A percentile compares a stretch with the other conserved stretches of the same genome.
phyloP scores from a whole-genome alignment of 1,284 basidiomycete genomes.

The Puccinia sorghi region DNA sequence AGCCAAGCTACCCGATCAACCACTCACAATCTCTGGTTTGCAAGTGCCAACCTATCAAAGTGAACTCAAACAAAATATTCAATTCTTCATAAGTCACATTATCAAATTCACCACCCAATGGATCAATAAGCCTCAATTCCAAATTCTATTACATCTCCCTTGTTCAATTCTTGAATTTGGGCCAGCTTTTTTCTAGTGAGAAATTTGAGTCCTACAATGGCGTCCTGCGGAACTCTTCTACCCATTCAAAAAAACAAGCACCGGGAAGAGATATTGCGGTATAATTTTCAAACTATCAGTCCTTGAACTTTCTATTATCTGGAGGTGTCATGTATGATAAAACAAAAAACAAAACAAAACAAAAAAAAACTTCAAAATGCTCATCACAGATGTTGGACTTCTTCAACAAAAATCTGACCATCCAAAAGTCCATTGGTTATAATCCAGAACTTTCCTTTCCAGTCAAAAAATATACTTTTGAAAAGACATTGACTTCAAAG shows the following conservation, averaged over 20 bases:
- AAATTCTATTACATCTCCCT: conserved; percentile 54
- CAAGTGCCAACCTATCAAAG: background rate
- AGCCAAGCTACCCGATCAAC: no score
- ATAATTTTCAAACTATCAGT: background rate
- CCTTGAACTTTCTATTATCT: conserved; percentile 1
- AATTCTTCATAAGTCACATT: conserved; percentile 56
- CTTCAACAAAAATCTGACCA: background rate
- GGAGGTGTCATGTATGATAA: background rate
- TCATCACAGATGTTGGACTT: background rate
- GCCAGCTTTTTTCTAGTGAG: conserved; percentile 11
- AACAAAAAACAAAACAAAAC: background rate
- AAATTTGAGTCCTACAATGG: conserved; percentile 29
- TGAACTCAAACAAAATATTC: conserved; percentile 53
- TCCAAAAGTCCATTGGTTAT: conserved; percentile 8
- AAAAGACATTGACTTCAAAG: background rate
- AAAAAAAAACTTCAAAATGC: background rate
- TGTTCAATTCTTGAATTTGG: conserved; percentile 50
- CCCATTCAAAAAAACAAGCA: conserved; percentile 14
- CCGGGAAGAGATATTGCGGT: conserved; percentile 3
- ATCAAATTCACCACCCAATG: conserved; percentile 57
- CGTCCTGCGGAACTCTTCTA: conserved; percentile 7
- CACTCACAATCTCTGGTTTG: conserved; percentile 57
- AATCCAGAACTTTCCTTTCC: background rate
- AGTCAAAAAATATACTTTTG: background rate
- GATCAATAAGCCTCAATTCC: conserved; percentile 59